Evolutionary conservation across 768 basidiomycete genomes (phyloP).

Genomic region (Suillus plorans): DNA sequence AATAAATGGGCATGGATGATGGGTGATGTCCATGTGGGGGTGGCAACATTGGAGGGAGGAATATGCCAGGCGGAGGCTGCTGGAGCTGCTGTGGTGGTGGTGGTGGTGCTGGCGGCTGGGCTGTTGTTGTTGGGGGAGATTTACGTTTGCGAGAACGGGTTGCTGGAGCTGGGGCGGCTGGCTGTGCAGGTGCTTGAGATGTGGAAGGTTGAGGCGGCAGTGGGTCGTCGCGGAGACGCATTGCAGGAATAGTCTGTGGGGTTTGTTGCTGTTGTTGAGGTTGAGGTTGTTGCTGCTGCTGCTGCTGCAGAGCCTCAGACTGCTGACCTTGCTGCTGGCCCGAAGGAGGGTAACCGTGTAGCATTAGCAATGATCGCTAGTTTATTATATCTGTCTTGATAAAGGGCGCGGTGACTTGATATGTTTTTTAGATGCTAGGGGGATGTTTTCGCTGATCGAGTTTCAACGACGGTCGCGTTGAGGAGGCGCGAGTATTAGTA

Average conservation of each 20-base stretch:
- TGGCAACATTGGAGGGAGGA: slow-evolving; percentile 4
- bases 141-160: slow-evolving; percentile 64
- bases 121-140: slow-evolving; percentile 47
- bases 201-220: slow-evolving; percentile 18
- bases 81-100: slow-evolving; percentile 21
- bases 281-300: slow-evolving; percentile 24
- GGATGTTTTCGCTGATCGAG: slow-evolving; percentile 23
- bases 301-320: slow-evolving; percentile 28
- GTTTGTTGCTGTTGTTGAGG: slow-evolving; percentile 17
- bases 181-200: slow-evolving; percentile 12
- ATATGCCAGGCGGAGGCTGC: slow-evolving; percentile 3
- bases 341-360: neutral
- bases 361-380: slow-evolving; percentile 5
- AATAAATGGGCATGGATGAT: slow-evolving; percentile 30
- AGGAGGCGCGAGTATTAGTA: slow-evolving; percentile 38
- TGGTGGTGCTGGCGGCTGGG: slow-evolving; percentile 13
- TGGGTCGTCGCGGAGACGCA: slow-evolving; percentile 66
- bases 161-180: slow-evolving; percentile 11
- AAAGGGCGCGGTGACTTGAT: neutral
- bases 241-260: slow-evolving; percentile 27
- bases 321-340: slow-evolving; percentile 4
- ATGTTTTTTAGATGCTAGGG: slow-evolving; percentile 1
- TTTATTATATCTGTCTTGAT: neutral
- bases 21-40: slow-evolving; percentile 30
- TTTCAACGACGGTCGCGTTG: slow-evolving; percentile 27